Percentiles rank a stretch among this genome's conserved stretches.
Evolutionary conservation across 345 rosid genomes (phyloP).

Genomic region (Rhizophora apiculata): DNA sequence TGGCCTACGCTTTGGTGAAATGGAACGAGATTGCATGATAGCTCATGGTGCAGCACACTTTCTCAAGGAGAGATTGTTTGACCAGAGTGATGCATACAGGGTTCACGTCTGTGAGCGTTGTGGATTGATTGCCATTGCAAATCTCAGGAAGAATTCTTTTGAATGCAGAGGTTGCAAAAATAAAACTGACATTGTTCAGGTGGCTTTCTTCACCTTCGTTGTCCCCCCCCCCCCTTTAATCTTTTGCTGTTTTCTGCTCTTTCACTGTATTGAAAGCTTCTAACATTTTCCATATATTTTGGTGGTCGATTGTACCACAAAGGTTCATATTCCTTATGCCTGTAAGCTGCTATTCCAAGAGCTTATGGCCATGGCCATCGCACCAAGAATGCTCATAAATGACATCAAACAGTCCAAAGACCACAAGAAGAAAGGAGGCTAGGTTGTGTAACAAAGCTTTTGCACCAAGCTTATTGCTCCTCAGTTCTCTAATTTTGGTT

Average conservation of each 20-base stretch:
- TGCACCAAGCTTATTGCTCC: too few relatives aligned
- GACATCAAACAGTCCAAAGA: constrained; percentile 45
- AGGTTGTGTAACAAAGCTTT: background rate
- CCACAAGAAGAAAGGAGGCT: constrained; percentile 62
- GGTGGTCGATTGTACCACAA: constrained; percentile 2
- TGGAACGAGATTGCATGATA: constrained; percentile 98
- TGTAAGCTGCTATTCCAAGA: constrained; percentile 96
- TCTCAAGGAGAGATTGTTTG: constrained; percentile 90
- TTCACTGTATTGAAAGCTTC: background rate
- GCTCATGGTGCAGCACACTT: constrained; percentile 97
- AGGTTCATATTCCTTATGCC: constrained; percentile 94
- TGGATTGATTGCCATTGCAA: constrained; percentile 92
- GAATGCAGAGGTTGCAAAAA: constrained; percentile 99
- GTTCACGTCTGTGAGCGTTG: constrained; percentile 90
- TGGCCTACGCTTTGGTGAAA: constrained; percentile 95
- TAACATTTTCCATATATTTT: background rate
- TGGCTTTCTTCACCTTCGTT: constrained; percentile 10
- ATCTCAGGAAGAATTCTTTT: constrained; percentile 82
- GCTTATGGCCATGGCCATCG: constrained; percentile 99
- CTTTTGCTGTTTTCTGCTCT: background rate
- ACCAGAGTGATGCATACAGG: constrained; percentile 96
- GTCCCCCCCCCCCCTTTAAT: background rate
- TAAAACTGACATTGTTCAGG: constrained; percentile 93
- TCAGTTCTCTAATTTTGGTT: too few relatives aligned
- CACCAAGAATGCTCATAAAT: constrained; percentile 90